phyloP scores from a whole-genome alignment of 2,329 filamentous ascomycete species.

The Colletotrichum theobromicola region DNA sequence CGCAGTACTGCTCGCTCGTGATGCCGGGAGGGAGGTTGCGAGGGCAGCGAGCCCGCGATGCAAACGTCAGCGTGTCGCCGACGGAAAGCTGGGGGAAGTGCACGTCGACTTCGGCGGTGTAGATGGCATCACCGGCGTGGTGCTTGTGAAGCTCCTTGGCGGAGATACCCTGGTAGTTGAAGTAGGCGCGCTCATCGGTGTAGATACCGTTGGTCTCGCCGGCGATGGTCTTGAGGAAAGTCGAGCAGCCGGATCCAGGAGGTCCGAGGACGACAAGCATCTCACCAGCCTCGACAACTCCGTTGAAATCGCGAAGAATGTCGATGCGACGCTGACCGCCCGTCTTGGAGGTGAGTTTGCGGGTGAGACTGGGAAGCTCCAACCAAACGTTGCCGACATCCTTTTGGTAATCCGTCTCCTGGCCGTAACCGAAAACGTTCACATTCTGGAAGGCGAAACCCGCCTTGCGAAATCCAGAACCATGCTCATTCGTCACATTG shows the following conservation, averaged over 20 bases:
- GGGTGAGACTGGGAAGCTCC: constrained; percentile 30
- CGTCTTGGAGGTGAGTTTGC: constrained; percentile 33
- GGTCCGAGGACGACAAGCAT: constrained; percentile 63
- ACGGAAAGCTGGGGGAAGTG: constrained; percentile 66
- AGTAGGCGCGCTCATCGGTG: constrained; percentile 13
- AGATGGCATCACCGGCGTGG: constrained; percentile 66
- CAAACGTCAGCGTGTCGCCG: constrained; percentile 66
- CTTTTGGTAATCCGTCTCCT: constrained; percentile 47
- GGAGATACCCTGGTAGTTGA: constrained; percentile 21
- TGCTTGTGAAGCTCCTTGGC: constrained; percentile 16
- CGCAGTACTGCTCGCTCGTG: constrained; percentile 42
- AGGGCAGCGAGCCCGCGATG: constrained; percentile 58
- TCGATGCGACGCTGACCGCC: constrained; percentile 42
- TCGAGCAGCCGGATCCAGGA: constrained; percentile 64
- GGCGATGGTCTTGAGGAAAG: constrained; percentile 70
- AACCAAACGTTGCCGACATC: constrained; percentile 42
- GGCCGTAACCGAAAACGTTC: constrained; percentile 47
- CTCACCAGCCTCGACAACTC: constrained; percentile 57
- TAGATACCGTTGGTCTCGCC: constrained; percentile 69
- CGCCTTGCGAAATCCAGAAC: constrained; percentile 29
- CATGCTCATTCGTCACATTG: constrained; percentile 28
- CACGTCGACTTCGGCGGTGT: constrained; percentile 69
- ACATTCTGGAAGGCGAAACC: constrained; percentile 46
- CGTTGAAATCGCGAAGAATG: constrained; percentile 56
- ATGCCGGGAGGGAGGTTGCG: constrained; percentile 51